Conservation (phyloP, 768 basidiomycete species). For the Amanita polypyramis region DNA sequence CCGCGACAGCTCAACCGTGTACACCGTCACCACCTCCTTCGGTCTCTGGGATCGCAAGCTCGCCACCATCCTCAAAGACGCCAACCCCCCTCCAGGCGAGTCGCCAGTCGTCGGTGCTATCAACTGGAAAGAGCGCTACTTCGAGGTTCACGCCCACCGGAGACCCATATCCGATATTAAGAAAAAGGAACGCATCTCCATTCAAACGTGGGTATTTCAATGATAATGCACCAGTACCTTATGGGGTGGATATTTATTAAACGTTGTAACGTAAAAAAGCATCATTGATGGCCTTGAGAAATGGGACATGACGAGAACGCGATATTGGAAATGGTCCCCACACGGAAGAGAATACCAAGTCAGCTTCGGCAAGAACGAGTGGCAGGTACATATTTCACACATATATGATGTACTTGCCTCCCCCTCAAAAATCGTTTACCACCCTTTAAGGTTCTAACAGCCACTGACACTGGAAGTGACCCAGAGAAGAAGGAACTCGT, state of each 20-base stretch:
- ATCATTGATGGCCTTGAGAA: constrained; percentile 8
- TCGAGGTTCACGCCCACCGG: constrained; percentile 33
- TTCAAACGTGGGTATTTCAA: constrained; percentile 26
- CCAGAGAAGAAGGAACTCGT: constrained; percentile 20
- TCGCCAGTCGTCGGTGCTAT: constrained; percentile 32
- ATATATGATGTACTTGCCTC: too few relatives aligned
- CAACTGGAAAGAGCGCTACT: constrained; percentile 37
- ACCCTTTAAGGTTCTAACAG: constrained; percentile 9
- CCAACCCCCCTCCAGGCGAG: constrained; percentile 29
- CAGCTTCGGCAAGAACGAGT: constrained; percentile 31
- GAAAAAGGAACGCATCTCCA: constrained; percentile 26
- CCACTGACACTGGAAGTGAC: constrained; percentile 17
- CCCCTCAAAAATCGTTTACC: too few relatives aligned
- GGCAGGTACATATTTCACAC: constrained; percentile 33
- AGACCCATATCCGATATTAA: constrained; percentile 30
- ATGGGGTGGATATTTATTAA: too few relatives aligned
- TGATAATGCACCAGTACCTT: too few relatives aligned
- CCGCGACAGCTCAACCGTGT: constrained; percentile 35
- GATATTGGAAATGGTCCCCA: constrained; percentile 34
- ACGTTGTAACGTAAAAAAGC: background rate
- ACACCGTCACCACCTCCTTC: constrained; percentile 32
- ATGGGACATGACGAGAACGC: constrained; percentile 18
- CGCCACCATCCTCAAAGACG: constrained; percentile 34
- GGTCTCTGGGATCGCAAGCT: constrained; percentile 31
- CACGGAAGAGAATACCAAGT: constrained; percentile 36